A percentile compares a stretch with the other conserved stretches of the same genome.
Conservation (phyloP, 2,329 filamentous ascomycete species). For the Trichophyton equinum region DNA sequence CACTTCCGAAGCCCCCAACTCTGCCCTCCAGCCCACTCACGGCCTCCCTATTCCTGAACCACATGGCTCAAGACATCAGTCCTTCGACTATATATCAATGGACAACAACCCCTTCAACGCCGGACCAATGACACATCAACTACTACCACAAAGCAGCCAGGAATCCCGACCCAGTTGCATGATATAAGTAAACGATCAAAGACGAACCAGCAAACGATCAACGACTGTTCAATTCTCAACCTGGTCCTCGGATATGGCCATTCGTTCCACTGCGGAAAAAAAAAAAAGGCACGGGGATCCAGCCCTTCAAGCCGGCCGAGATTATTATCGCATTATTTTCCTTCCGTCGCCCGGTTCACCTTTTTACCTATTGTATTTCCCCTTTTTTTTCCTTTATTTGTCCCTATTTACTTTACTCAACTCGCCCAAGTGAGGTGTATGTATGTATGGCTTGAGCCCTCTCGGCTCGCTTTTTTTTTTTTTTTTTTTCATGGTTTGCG, state of each 20-base stretch:
- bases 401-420: not conserved
- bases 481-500: not conserved
- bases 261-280: not conserved
- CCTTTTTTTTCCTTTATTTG: not conserved
- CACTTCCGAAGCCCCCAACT: not conserved
- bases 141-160: not conserved
- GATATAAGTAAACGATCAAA: not conserved
- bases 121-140: not conserved
- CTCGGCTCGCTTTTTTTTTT: not conserved
- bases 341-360: not conserved
- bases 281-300: not conserved
- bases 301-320: not conserved
- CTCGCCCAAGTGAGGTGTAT: not conserved
- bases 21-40: not conserved
- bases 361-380: not conserved
- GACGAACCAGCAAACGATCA: not conserved
- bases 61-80: conserved; percentile 1
- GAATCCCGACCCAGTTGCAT: not conserved
- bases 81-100: conserved; percentile 4
- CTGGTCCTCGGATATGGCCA: not conserved
- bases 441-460: not conserved
- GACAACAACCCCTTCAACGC: not conserved
- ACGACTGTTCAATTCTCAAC: not conserved
- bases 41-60: conserved; percentile 1
- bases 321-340: not conserved